Conservation (phyloP, 306 rosid species). For the Lathyrus sativus region DNA sequence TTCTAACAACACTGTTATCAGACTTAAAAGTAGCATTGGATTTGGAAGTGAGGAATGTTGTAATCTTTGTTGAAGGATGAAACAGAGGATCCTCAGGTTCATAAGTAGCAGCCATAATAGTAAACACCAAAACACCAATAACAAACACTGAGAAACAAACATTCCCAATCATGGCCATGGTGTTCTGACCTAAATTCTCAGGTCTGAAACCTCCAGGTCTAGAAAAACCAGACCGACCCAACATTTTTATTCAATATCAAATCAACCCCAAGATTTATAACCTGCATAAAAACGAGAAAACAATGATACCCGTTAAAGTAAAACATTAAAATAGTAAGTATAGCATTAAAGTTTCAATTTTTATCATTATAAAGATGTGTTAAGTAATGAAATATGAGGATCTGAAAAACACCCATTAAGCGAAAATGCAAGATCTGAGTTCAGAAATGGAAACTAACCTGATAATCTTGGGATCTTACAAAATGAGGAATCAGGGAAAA, state of each 20-base stretch:
- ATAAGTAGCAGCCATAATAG: conserved; percentile 93
- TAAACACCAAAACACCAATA: conserved; percentile 79
- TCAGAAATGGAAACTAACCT: conserved; percentile 41
- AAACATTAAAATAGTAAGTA: conserved; percentile 34
- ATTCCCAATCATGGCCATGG: conserved; percentile 82
- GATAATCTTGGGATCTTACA: conserved; percentile 11
- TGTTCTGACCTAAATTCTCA: conserved; percentile 82
- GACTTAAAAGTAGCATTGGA: conserved; percentile 97
- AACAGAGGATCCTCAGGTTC: conserved; percentile 97
- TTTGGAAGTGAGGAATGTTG: conserved; percentile 79
- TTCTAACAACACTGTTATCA: conserved; percentile 73
- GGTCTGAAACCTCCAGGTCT: conserved; percentile 76
- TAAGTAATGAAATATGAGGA: conserved; percentile 33
- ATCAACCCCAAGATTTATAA: conserved; percentile 30
- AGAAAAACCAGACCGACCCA: conserved; percentile 63
- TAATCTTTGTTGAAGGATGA: conserved; percentile 89
- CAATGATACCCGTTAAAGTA: conserved; percentile 48
- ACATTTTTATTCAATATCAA: conserved; percentile 34
- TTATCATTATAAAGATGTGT: conserved; percentile 30
- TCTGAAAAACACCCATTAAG: conserved; percentile 34
- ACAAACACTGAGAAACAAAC: conserved; percentile 90
- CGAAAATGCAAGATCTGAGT: conserved; percentile 42
- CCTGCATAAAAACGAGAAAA: conserved; percentile 40
- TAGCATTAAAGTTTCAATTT: conserved; percentile 40
- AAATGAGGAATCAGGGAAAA: conserved; percentile 34